These are phyloP conservation scores for Boletus insuetus DNA, from an alignment of 768 basidiomycete genomes.

Conservation along the genomic window DNA sequence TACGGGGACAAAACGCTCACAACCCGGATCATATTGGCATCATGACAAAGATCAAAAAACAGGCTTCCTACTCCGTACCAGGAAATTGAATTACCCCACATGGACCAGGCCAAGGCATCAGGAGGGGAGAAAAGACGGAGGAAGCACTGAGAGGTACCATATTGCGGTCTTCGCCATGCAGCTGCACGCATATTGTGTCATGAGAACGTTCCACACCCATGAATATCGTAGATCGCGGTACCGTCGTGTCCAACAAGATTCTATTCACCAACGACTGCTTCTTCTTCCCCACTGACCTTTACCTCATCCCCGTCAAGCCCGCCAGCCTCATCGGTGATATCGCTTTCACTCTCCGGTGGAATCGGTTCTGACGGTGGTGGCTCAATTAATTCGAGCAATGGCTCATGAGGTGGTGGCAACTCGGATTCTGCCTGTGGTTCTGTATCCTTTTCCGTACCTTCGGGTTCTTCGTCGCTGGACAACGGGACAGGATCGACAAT, in stretches of 20 bases:
- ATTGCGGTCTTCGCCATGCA: constrained; percentile 12
- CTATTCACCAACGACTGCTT: constrained; percentile 8
- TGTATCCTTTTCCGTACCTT: neutral
- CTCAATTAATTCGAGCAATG: constrained; percentile 26
- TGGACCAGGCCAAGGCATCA: neutral
- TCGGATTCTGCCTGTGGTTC: constrained; percentile 10
- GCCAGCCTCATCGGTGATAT: constrained; percentile 33
- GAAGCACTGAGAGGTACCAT: neutral
- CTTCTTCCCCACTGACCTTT: constrained; percentile 13
- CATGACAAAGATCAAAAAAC: neutral
- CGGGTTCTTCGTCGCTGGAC: neutral
- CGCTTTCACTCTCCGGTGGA: constrained; percentile 33
- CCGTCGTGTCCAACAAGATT: constrained; percentile 10
- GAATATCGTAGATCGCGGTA: constrained; percentile 17
- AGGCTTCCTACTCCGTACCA: neutral
- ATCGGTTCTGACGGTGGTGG: constrained; percentile 33
- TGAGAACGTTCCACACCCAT: neutral
- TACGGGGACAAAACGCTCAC: neutral
- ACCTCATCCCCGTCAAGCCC: constrained; percentile 21
- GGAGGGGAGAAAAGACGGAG: constrained; percentile 19
- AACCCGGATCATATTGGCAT: neutral
- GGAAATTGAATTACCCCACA: neutral
- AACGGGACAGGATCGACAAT: neutral
- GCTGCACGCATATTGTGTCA: neutral
- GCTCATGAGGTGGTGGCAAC: constrained; percentile 1